Evolutionary conservation across 371 early-diverging fungal genomes (phyloP), one percentile per base, ranked within the genome.

Genomic region (Choanephora cucurbitarum): DNA sequence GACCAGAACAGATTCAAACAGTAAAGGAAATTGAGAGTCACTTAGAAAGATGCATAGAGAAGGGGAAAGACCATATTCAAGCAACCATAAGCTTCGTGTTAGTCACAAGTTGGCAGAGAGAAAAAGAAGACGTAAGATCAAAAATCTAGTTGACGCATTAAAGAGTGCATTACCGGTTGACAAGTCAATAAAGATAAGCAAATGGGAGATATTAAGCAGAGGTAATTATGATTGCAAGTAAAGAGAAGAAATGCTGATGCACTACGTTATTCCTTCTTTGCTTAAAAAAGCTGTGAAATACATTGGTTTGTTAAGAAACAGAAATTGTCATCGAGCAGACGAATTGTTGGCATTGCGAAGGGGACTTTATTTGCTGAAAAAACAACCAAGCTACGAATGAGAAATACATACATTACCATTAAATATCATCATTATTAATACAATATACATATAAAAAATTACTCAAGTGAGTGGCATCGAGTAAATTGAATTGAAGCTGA

Each of bases 151-250:
- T 81, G 91, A 91, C 64, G 82, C 84, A 32, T 70, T 91, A 17
- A 75, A 84, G 37, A 80, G 79, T 17, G 62, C 77, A 21, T 68
- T 90, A 52, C 90, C 91, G 3, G 76, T 83, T 1, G 85, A 89
- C 52, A 80, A 80, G 47, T 77, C 75, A 33, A 66, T 86, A 37
- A 87, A 87, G 56, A 79, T 86, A 19, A 88, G 88, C 69, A 91
- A 91, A 66, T 89, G 91, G 89, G 91, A 90, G 57, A 82, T 89
- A 33, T 57, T 91, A 39, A 85, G 76, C 50, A 89, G 88, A 83
- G 85, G 81, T 77, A 69, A 45, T 4, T 4, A 4, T 32, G 9
- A 32, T 4, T 32, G n/a, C n/a, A n/a, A n/a, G n/a, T n/a, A n/a
- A n/a, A n/a, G n/a, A n/a, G n/a, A n/a, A n/a, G n/a, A n/a, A n/a